Evolutionary conservation across 257 asterid species (phyloP).

Genomic region (Thymus quinquecostatus): DNA sequence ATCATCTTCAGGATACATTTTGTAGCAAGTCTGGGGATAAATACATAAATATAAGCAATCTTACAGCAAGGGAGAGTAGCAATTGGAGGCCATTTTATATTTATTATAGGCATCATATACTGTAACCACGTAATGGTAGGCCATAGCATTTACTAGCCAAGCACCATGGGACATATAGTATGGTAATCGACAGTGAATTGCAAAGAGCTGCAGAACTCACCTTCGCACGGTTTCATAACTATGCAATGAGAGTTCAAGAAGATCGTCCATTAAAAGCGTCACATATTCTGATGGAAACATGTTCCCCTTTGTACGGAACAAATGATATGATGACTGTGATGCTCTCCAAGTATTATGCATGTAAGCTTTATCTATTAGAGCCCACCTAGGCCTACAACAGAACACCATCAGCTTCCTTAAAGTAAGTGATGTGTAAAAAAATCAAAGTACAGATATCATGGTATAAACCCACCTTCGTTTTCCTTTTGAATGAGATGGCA

Average conservation of each 20-base stretch:
- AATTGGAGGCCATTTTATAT: conserved; percentile 1
- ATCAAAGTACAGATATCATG: conserved; percentile 19
- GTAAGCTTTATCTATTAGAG: conserved; percentile 84
- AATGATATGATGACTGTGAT: conserved; percentile 89
- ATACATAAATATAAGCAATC: conserved; percentile 18
- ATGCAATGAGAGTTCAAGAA: conserved; percentile 83
- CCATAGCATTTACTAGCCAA: conserved; percentile 1
- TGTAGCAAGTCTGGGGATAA: conserved; percentile 74
- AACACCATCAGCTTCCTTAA: conserved; percentile 34
- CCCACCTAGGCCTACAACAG: conserved; percentile 89
- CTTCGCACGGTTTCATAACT: conserved; percentile 92
- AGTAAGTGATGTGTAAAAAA: conserved; percentile 24
- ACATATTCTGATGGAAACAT: conserved; percentile 68
- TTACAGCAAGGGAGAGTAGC: conserved; percentile 25
- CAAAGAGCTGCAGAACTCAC: conserved; percentile 51
- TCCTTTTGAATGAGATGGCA: conserved; percentile 89
- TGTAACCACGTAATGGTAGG: background rate
- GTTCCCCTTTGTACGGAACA: conserved; percentile 62
- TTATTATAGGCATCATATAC: conserved; percentile 17
- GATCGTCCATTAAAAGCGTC: conserved; percentile 74
- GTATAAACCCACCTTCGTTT: conserved; percentile 70
- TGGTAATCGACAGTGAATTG: conserved; percentile 2
- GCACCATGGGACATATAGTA: conserved; percentile 11
- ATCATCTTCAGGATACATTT: conserved; percentile 81
- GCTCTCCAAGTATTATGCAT: conserved; percentile 99